Evolutionary conservation across 2,329 filamentous ascomycete genomes (phyloP).

Genomic region (Fusarium buharicum): DNA sequence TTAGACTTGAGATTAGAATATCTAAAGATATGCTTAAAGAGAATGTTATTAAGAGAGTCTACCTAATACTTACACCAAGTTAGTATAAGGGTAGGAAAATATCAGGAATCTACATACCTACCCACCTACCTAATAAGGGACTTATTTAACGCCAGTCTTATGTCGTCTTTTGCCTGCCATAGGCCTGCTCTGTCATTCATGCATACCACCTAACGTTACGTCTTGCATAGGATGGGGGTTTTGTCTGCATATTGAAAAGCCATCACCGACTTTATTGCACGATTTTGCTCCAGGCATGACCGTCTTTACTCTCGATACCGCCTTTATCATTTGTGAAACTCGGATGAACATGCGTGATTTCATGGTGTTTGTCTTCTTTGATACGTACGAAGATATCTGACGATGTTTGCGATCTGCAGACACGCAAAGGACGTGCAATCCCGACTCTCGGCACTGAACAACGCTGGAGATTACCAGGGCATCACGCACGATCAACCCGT

Average conservation of each 20-base stretch:
- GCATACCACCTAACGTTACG: conserved; percentile 14
- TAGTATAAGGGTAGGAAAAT: no score
- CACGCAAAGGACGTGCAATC: conserved; percentile 13
- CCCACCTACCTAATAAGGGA: no score
- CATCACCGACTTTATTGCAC: conserved; percentile 44
- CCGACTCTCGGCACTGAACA: conserved; percentile 5
- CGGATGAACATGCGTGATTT: conserved; percentile 16
- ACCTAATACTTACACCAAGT: no score
- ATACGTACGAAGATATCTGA: conserved; percentile 23
- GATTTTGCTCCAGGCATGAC: conserved; percentile 27
- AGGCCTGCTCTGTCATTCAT: conserved; percentile 1
- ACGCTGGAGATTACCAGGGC: conserved; percentile 17
- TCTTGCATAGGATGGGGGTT: conserved; percentile 2
- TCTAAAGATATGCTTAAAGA: no score
- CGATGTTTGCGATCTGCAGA: conserved; percentile 20
- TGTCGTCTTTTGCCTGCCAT: no score
- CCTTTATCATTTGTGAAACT: conserved; percentile 21
- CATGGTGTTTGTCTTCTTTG: conserved; percentile 4
- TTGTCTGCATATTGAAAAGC: not conserved
- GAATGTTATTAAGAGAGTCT: no score
- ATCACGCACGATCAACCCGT: conserved; percentile 17
- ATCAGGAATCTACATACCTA: no score
- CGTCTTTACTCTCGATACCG: conserved; percentile 21
- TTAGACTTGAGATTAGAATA: no score
- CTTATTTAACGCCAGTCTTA: no score